Base-by-base conservation (phyloP, 2,329 filamentous ascomycete genomes). In the Hypoxylon sp. region DNA sequence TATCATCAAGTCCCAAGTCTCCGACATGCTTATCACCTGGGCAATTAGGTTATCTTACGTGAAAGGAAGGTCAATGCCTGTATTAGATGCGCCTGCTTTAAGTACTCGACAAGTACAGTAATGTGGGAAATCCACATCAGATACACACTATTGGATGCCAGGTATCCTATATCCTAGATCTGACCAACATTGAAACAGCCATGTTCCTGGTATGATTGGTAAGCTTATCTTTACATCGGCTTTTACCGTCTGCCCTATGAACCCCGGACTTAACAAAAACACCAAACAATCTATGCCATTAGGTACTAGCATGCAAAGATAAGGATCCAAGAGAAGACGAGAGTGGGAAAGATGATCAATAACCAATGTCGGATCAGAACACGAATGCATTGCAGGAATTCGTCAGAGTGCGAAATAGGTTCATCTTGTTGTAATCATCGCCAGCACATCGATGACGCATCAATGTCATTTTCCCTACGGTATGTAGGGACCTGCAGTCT, bases 361-460 rank as follows among this genome's bases (percentile, higher is more conserved):
- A 14, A 32, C n/a, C 13, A 30, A 46, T 17, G 21, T 10, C 17
- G 13, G 11, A 34, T 17, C 34, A 6, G 14, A 36, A 45, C 25
- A 52, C 25, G 36, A 60, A 36, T 51, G 19, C 23, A 23, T 52
- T 50, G 32, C 51, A 34, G 36, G 14, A n/a, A 50, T 25, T 65
- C 43, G 49, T 43, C 49, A 55, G 9, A 38, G 23, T 28, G 43
- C 11, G 32, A 45, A 34, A 60, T 45, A 48, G 25, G 46, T 49
- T n/a, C 19, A 38, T n/a, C 23, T 58, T 62, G 52, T 49, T 60
- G 51, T 43, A 30, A 32, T 57, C 25, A 46, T 57, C 38, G 58
- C 67, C 64, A 65, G 30, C 64, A 53, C 61, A 65, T 67, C 58
- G 49, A 70, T 70, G 67, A 70, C 64, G 67, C 64, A 67, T 50